phyloP scores from a whole-genome alignment of 352 stramenopile species.

The Aphanomyces cochlioides region DNA sequence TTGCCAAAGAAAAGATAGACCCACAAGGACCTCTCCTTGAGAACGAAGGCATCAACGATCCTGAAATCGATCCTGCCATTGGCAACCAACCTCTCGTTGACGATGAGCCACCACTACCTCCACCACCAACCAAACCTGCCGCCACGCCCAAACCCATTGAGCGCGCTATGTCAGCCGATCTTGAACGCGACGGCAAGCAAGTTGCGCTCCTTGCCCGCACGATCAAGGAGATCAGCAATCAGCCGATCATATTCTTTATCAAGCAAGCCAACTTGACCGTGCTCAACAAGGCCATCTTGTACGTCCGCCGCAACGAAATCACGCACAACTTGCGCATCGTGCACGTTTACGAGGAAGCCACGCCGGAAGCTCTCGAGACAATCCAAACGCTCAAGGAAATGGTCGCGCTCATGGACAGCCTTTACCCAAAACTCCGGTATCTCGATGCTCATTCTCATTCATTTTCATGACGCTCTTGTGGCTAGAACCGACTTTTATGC shows the following conservation, averaged over 20 bases:
- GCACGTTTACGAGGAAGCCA: slow-evolving; percentile 52
- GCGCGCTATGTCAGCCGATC: background rate
- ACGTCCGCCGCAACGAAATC: slow-evolving; percentile 89
- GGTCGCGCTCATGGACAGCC: slow-evolving; percentile 74
- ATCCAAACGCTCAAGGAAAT: slow-evolving; percentile 35
- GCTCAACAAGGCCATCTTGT: slow-evolving; percentile 93
- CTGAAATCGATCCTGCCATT: background rate
- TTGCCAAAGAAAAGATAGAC: background rate
- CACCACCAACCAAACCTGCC: background rate
- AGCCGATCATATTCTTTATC: slow-evolving; percentile 89
- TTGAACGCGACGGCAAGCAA: background rate
- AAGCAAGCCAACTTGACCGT: slow-evolving; percentile 83
- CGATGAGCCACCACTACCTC: background rate
- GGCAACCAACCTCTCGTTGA: background rate
- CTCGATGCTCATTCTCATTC: background rate
- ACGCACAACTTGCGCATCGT: slow-evolving; percentile 89
- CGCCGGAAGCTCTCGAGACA: slow-evolving; percentile 28
- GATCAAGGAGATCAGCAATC: slow-evolving; percentile 57
- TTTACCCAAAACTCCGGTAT: slow-evolving; percentile 90
- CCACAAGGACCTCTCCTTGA: background rate
- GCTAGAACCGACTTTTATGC: slow-evolving; percentile 45
- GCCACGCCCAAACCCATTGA: background rate
- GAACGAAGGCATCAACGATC: background rate
- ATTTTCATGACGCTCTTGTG: background rate
- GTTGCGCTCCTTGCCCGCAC: slow-evolving; percentile 10